A percentile compares a stretch with the other conserved stretches of the same genome.
Evolutionary conservation across 2,329 filamentous ascomycete genomes (phyloP).

Genomic region (Spiromastix sp.): DNA sequence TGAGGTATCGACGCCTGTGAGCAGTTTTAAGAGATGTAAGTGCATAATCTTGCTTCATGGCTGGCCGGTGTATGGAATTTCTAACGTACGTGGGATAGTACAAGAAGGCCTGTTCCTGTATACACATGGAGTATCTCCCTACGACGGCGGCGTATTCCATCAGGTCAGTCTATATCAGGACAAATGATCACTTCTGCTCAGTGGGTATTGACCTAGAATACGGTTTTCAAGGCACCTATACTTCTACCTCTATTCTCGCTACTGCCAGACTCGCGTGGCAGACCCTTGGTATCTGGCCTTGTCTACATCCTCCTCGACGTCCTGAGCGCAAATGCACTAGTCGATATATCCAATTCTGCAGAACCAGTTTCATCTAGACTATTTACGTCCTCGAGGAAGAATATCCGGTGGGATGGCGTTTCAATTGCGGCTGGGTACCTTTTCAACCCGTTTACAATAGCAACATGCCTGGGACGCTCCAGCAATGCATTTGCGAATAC

Average conservation of each 20-base stretch:
- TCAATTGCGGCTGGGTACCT: conserved; percentile 75
- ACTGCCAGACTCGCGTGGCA: conserved; percentile 57
- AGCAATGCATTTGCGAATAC: conserved; percentile 83
- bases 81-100: conserved; percentile 42
- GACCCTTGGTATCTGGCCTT: conserved; percentile 64
- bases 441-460: conserved; percentile 89
- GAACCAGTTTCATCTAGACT: conserved; percentile 63
- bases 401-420: conserved; percentile 62
- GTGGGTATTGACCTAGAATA: not conserved
- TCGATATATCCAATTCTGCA: conserved; percentile 69
- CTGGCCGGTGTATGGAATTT: not conserved
- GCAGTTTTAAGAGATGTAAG: conserved; percentile 93
- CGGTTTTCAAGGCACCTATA: conserved; percentile 70
- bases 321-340: conserved; percentile 68
- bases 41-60: conserved; percentile 10
- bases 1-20: conserved; percentile 93
- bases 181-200: too few species aligned
- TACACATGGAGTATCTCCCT: conserved; percentile 90
- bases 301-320: conserved; percentile 76
- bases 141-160: conserved; percentile 80
- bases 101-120: conserved; percentile 96
- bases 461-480: conserved; percentile 80
- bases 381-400: conserved; percentile 68
- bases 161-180: conserved; percentile 36
- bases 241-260: conserved; percentile 86